Conservation (phyloP, 176 grass and related monocot species). For the Chrysopogon serrulatus region DNA sequence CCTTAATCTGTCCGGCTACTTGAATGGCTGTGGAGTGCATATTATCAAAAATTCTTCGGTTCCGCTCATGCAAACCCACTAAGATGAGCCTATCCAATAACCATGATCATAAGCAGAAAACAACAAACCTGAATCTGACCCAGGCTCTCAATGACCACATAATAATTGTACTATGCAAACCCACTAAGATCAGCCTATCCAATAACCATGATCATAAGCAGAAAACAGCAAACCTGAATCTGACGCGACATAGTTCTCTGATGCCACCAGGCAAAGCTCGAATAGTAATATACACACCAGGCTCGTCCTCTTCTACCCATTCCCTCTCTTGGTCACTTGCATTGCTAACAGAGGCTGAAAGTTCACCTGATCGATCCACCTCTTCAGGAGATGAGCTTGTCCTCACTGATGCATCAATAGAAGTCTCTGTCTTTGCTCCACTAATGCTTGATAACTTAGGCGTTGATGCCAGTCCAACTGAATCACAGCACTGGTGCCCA, state of each 20-base stretch:
- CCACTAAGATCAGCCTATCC: background rate
- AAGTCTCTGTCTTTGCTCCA: constrained; percentile 66
- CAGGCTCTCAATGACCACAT: too few relatives aligned
- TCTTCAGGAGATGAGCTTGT: constrained; percentile 72
- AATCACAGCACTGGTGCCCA: constrained; percentile 18
- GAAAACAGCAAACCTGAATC: constrained; percentile 64
- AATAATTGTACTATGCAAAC: background rate
- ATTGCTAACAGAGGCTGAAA: constrained; percentile 68
- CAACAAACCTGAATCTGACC: constrained; percentile 74
- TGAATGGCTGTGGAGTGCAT: too few relatives aligned
- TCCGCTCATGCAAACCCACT: background rate
- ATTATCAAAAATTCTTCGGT: too few relatives aligned
- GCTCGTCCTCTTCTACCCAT: constrained; percentile 84
- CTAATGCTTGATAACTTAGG: constrained; percentile 80
- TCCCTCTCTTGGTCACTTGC: constrained; percentile 77
- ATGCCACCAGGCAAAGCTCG: constrained; percentile 59
- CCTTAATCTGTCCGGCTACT: too few relatives aligned
- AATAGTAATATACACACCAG: constrained; percentile 84
- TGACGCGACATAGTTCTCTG: constrained; percentile 71
- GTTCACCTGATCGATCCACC: constrained; percentile 54
- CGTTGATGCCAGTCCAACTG: constrained; percentile 44
- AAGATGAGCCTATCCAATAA: background rate
- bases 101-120: background rate
- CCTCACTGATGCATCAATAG: constrained; percentile 61
- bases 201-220: background rate